phyloP scores from a whole-genome alignment of 345 rosid species.

The Aquilaria malaccensis region DNA sequence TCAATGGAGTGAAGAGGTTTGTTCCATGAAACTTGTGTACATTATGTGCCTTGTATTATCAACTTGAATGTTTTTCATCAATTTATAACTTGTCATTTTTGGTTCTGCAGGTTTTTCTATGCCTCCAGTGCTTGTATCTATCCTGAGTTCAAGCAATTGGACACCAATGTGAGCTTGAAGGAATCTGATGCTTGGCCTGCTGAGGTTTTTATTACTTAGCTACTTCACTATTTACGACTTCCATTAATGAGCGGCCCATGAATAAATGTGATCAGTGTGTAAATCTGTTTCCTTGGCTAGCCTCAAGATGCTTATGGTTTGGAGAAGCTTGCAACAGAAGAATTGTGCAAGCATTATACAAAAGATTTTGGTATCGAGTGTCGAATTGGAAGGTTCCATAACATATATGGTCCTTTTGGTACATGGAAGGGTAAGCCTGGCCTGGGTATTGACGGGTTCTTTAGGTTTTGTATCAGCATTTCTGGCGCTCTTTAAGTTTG shows the following conservation, averaged over 20 bases:
- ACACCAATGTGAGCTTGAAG: constrained; percentile 95
- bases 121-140: constrained; percentile 99
- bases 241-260: not conserved
- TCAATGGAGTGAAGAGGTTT: constrained; percentile 82
- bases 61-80: not conserved
- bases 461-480: constrained; percentile 1
- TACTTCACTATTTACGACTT: not conserved
- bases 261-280: constrained; percentile 2
- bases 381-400: constrained; percentile 92
- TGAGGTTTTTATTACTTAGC: constrained; percentile 51
- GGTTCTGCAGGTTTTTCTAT: constrained; percentile 71
- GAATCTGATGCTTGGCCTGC: constrained; percentile 99
- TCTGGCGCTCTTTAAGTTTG: not conserved
- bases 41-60: too few species aligned
- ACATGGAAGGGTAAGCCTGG: constrained; percentile 86
- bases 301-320: constrained; percentile 99
- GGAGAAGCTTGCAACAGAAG: constrained; percentile 99
- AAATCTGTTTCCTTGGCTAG: constrained; percentile 24
- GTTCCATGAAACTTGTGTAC: not conserved
- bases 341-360: constrained; percentile 94
- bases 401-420: constrained; percentile 98
- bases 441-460: not conserved
- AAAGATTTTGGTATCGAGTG: constrained; percentile 95
- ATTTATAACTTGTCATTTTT: constrained; percentile 7
- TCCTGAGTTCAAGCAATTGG: constrained; percentile 98